phyloP scores from a whole-genome alignment of 140 eudicot genomes.

The Anethum foeniculum region DNA sequence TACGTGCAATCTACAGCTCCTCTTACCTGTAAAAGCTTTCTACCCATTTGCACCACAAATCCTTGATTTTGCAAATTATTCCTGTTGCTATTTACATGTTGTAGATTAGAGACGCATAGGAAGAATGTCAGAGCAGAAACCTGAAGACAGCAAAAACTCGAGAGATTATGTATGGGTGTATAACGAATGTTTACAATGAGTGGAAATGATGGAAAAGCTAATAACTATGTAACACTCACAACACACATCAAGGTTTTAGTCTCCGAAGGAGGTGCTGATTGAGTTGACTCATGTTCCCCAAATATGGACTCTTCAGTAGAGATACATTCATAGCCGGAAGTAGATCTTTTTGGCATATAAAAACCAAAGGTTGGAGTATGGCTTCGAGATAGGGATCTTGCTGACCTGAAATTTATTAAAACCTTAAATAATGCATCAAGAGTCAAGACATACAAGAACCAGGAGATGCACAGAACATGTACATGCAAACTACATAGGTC shows the following conservation, averaged over 20 bases:
- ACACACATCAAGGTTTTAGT: conserved; percentile 54
- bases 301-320: conserved; percentile 53
- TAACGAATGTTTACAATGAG: neutral
- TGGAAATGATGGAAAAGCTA: neutral
- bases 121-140: conserved; percentile 38
- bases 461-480: neutral
- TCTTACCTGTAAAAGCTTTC: conserved; percentile 60
- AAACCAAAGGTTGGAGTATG: conserved; percentile 55
- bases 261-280: conserved; percentile 36
- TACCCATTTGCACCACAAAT: conserved; percentile 46
- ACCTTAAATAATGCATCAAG: neutral
- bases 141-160: conserved; percentile 27
- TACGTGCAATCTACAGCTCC: neutral
- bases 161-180: neutral
- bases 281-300: conserved; percentile 26
- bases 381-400: conserved; percentile 68
- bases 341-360: conserved; percentile 29
- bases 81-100: conserved; percentile 20
- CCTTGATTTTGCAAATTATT: conserved; percentile 22
- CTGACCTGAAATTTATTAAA: conserved; percentile 47
- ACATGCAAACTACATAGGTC: neutral
- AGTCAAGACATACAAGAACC: neutral
- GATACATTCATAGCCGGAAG: conserved; percentile 20
- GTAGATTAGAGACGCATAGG: conserved; percentile 34
- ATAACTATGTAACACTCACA: conserved; percentile 34